Evolutionary conservation across 2,329 filamentous ascomycete species (phyloP).

Genomic region (Microcera coccophila): DNA sequence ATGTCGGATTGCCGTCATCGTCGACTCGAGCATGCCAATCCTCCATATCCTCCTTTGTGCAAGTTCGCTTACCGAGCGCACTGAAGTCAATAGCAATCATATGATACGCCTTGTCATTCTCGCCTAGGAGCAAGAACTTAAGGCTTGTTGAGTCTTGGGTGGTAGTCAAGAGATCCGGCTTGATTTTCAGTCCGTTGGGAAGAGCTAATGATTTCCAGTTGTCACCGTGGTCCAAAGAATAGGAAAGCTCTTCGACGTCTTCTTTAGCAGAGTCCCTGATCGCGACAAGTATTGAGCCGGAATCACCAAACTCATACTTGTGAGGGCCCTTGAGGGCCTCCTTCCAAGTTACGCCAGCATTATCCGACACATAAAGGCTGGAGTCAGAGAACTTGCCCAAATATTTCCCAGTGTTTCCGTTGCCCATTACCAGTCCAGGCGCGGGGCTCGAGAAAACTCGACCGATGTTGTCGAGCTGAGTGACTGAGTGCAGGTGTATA

Average conservation of each 20-base stretch:
- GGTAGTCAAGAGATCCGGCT: conserved; percentile 73
- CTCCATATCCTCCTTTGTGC: conserved; percentile 75
- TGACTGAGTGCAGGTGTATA: conserved; percentile 90
- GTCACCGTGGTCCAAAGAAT: conserved; percentile 86
- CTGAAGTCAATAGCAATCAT: conserved; percentile 80
- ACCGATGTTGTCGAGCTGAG: conserved; percentile 75
- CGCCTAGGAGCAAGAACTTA: conserved; percentile 79
- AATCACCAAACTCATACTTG: conserved; percentile 94
- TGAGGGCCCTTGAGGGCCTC: conserved; percentile 74
- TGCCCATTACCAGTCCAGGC: conserved; percentile 87
- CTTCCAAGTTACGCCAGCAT: conserved; percentile 84
- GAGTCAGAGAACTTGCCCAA: conserved; percentile 69
- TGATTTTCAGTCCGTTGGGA: conserved; percentile 61
- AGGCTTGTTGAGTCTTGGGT: conserved; percentile 88
- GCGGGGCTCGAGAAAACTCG: conserved; percentile 90
- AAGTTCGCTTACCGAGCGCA: conserved; percentile 74
- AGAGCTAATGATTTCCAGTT: conserved; percentile 73
- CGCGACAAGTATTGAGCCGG: conserved; percentile 83
- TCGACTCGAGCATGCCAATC: conserved; percentile 83
- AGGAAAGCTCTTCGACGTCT: conserved; percentile 56
- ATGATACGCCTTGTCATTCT: conserved; percentile 53
- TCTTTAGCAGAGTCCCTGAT: conserved; percentile 68
- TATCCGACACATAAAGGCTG: conserved; percentile 82
- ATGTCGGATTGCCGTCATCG: conserved; percentile 74
- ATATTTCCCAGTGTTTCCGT: conserved; percentile 80